A percentile compares a stretch with the other conserved stretches of the same genome.
phyloP scores from a whole-genome alignment of 108 stramenopile species.

The Cylindrotheca fusiformis region DNA sequence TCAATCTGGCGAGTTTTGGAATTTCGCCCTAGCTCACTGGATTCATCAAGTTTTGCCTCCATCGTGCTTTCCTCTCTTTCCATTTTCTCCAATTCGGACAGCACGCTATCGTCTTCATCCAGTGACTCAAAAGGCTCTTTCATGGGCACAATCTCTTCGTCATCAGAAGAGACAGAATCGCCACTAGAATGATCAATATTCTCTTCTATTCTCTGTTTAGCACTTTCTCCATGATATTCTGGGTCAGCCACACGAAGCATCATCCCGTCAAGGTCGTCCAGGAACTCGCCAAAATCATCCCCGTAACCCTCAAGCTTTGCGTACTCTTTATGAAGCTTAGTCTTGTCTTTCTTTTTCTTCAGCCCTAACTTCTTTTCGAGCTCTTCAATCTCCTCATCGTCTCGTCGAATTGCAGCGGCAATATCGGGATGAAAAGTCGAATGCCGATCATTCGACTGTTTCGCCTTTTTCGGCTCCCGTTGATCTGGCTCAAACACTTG shows the following conservation, averaged over 20 bases:
- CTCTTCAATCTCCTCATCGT: slow-evolving; percentile 71
- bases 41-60: not conserved
- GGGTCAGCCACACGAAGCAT: slow-evolving; percentile 38
- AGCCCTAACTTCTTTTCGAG: slow-evolving; percentile 65
- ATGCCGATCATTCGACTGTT: not conserved
- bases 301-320: slow-evolving; percentile 78
- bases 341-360: slow-evolving; percentile 31
- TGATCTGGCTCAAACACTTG: not conserved
- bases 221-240: not conserved
- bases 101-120: slow-evolving; percentile 37
- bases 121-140: slow-evolving; percentile 20
- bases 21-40: not conserved
- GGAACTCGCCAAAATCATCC: slow-evolving; percentile 81
- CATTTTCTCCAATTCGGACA: slow-evolving; percentile 21
- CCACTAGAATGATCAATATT: slow-evolving; percentile 17
- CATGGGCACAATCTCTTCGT: slow-evolving; percentile 41
- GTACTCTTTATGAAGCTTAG: slow-evolving; percentile 68
- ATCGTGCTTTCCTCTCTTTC: not conserved
- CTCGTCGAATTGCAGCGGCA: slow-evolving; percentile 54
- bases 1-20: not conserved
- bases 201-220: not conserved
- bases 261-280: slow-evolving; percentile 71
- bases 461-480: not conserved
- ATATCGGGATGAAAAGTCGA: slow-evolving; percentile 42
- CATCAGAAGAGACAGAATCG: slow-evolving; percentile 25